These are phyloP conservation scores for Scheffersomyces lignicola DNA, from an alignment of 1,139 yeast genomes.

Conservation along the genomic window DNA sequence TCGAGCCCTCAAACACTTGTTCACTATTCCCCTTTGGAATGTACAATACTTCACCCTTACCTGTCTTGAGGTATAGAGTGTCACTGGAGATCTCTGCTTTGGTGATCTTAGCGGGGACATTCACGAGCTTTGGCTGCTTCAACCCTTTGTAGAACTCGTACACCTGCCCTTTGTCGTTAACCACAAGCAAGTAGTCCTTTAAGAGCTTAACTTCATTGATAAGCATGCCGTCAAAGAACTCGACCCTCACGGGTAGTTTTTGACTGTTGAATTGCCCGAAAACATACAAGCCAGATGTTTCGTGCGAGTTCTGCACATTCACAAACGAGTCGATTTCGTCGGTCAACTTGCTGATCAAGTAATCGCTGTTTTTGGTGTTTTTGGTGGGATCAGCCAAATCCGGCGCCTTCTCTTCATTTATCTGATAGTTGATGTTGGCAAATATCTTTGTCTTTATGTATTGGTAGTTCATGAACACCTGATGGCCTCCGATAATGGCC, in stretches of 20 bases:
- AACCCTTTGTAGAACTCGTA: slow-evolving; percentile 62
- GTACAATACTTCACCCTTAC: slow-evolving; percentile 52
- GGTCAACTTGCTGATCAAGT: slow-evolving; percentile 23
- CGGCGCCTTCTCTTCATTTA: slow-evolving; percentile 26
- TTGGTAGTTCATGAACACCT: slow-evolving; percentile 42
- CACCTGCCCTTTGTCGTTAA: slow-evolving; percentile 72
- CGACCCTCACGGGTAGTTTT: slow-evolving; percentile 59
- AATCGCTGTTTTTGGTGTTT: slow-evolving; percentile 26
- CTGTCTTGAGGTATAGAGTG: slow-evolving; percentile 56
- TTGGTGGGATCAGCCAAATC: slow-evolving; percentile 29
- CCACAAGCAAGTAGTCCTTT: slow-evolving; percentile 54
- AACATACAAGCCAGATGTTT: slow-evolving; percentile 36
- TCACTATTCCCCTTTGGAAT: slow-evolving; percentile 39
- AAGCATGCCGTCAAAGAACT: slow-evolving; percentile 61
- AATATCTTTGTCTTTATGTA: slow-evolving; percentile 23
- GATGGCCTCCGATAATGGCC: slow-evolving; percentile 38
- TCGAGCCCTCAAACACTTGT: slow-evolving; percentile 16
- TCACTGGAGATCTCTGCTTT: slow-evolving; percentile 55
- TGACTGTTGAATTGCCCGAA: slow-evolving; percentile 37
- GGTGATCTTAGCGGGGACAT: slow-evolving; percentile 46
- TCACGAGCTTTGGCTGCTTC: slow-evolving; percentile 22
- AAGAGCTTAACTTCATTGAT: slow-evolving; percentile 59
- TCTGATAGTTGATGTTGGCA: slow-evolving; percentile 29
- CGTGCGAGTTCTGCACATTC: slow-evolving; percentile 24
- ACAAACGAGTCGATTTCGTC: slow-evolving; percentile 31